Evolutionary conservation across 805 yeast genomes (phyloP).

Genomic region (Starmerella riodocensis): DNA sequence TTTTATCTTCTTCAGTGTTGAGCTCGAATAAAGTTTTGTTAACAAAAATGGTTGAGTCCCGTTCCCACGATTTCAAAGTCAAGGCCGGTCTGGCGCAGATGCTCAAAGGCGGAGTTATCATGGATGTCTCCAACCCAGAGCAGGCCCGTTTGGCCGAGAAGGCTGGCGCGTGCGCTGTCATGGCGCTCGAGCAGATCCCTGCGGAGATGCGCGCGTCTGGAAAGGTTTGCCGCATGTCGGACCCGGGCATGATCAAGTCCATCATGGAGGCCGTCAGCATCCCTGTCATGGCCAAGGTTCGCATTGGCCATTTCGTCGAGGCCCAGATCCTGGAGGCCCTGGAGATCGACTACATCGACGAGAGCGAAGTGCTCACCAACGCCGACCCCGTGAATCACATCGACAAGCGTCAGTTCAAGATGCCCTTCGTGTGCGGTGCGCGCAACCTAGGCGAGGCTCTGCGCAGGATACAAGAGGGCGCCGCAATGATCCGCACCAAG

Average conservation of each 20-base stretch:
- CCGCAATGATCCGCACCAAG: conserved; percentile 76
- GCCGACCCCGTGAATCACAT: conserved; percentile 63
- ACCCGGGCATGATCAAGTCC: conserved; percentile 62
- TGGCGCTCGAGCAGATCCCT: conserved; percentile 77
- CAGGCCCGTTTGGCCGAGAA: conserved; percentile 69
- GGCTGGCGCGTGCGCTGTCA: conserved; percentile 82
- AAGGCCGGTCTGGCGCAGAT: conserved; percentile 76
- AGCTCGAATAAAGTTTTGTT: too few relatives aligned
- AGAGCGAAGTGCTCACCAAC: conserved; percentile 72
- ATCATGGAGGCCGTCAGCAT: conserved; percentile 49
- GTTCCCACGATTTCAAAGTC: conserved; percentile 30
- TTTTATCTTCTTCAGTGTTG: too few relatives aligned
- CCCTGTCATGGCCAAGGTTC: conserved; percentile 70
- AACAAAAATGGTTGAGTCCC: too few relatives aligned
- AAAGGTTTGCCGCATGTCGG: conserved; percentile 76
- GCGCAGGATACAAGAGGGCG: conserved; percentile 67
- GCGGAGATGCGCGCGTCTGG: conserved; percentile 76
- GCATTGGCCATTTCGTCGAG: conserved; percentile 74
- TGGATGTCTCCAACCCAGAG: conserved; percentile 58
- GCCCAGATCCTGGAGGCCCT: conserved; percentile 63
- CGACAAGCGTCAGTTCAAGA: conserved; percentile 43
- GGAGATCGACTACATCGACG: conserved; percentile 69
- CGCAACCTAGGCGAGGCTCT: conserved; percentile 70
- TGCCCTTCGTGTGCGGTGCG: conserved; percentile 78
- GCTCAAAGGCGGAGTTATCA: conserved; percentile 49